phyloP scores from a whole-genome alignment of 345 rosid species.

The Dovyalis caffra region DNA sequence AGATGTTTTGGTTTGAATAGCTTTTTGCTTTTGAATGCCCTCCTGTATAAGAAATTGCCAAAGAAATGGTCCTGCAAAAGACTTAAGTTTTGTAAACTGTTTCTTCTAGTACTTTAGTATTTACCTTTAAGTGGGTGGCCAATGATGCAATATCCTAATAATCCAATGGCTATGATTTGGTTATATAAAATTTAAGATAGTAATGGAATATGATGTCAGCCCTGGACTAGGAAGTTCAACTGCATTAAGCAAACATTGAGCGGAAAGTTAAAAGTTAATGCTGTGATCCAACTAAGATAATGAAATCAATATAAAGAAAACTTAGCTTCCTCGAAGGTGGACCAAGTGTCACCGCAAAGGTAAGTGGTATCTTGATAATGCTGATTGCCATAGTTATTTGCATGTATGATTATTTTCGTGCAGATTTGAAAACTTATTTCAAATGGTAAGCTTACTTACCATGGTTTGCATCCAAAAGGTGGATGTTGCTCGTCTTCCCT shows the following conservation, averaged over 20 bases:
- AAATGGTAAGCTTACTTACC: neutral
- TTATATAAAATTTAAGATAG: neutral
- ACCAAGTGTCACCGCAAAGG: neutral
- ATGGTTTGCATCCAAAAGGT: neutral
- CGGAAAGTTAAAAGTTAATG: neutral
- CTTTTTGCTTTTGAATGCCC: constrained; percentile 27
- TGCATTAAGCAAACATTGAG: neutral
- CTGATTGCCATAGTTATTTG: neutral
- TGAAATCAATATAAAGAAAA: neutral
- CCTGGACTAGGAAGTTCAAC: neutral
- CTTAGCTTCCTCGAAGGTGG: neutral
- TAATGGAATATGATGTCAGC: neutral
- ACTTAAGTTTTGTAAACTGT: neutral
- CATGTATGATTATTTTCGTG: neutral
- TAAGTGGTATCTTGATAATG: neutral
- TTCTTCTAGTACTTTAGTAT: neutral
- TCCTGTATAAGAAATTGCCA: constrained; percentile 3
- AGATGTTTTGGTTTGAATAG: constrained; percentile 21
- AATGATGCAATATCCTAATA: neutral
- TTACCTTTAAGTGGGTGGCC: neutral
- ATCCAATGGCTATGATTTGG: neutral
- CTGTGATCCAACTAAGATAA: neutral
- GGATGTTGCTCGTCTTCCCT: neutral
- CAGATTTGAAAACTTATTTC: neutral
- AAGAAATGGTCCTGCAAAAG: constrained; percentile 1